These are phyloP conservation scores for Lachancea lanzarotensis DNA, from an alignment of 805 yeast genomes.

Conservation along the genomic window DNA sequence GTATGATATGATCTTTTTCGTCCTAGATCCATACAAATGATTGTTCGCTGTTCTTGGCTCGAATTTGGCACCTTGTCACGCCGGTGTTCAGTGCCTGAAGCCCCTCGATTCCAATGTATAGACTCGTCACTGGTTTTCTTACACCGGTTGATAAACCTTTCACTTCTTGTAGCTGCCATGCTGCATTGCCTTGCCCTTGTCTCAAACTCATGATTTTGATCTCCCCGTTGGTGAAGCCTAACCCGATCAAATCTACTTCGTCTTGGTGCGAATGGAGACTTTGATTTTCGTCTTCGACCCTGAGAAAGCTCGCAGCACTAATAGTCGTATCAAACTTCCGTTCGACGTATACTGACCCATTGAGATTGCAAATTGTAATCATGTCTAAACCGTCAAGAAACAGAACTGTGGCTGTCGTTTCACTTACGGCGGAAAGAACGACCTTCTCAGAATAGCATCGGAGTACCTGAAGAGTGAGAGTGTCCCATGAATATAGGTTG, in stretches of 20 bases:
- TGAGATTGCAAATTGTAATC: constrained; percentile 40
- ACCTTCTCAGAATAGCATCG: constrained; percentile 31
- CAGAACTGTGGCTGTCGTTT: constrained; percentile 50
- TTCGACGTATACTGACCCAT: constrained; percentile 41
- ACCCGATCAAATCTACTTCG: constrained; percentile 21
- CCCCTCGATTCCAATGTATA: background rate
- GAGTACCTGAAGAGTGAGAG: constrained; percentile 45
- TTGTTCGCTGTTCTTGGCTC: background rate
- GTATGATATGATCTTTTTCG: background rate
- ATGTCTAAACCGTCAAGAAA: constrained; percentile 18
- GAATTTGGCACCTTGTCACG: background rate
- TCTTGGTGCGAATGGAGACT: constrained; percentile 37
- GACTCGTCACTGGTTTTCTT: background rate
- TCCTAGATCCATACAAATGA: background rate
- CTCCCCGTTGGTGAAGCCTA: background rate
- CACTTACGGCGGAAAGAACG: constrained; percentile 40
- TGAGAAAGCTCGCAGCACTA: constrained; percentile 25
- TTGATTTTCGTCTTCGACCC: constrained; percentile 12
- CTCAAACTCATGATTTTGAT: constrained; percentile 30
- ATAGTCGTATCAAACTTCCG: constrained; percentile 20
- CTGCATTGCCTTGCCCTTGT: constrained; percentile 12
- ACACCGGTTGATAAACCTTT: constrained; percentile 21
- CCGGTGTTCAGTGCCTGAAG: background rate
- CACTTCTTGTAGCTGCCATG: constrained; percentile 23
- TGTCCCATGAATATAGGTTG: constrained; percentile 56